phyloP scores from a whole-genome alignment of 106 monocot genomes.

The Xerophyta viscosa region DNA sequence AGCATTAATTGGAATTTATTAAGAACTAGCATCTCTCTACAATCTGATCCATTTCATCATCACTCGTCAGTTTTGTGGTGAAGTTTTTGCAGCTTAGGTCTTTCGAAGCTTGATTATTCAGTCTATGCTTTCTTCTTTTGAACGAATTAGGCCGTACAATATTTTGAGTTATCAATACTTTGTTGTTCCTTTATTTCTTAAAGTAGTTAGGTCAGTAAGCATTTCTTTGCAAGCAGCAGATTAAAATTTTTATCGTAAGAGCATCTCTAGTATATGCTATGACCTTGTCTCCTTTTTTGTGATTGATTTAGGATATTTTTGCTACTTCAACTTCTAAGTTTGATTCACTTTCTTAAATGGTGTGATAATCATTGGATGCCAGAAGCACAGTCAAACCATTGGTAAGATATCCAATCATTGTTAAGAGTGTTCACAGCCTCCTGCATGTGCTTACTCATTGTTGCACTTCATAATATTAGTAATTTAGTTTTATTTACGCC shows the following conservation, averaged over 20 bases:
- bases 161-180: too few species aligned
- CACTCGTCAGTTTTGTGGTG: too few species aligned
- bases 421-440: too few species aligned
- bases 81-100: too few species aligned
- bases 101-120: too few species aligned
- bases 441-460: too few species aligned
- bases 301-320: slow-evolving; percentile 51
- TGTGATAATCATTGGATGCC: slow-evolving; percentile 43
- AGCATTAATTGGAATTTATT: too few species aligned
- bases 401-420: slow-evolving; percentile 23
- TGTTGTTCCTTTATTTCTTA: not conserved
- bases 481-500: not conserved
- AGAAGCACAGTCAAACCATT: slow-evolving; percentile 26
- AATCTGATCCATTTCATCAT: too few species aligned
- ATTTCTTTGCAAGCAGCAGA: not conserved
- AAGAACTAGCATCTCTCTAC: too few species aligned
- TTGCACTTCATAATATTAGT: too few species aligned
- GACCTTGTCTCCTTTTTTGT: not conserved
- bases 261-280: not conserved
- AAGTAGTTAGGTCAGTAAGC: not conserved
- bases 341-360: slow-evolving; percentile 54
- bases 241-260: not conserved
- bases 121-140: not conserved
- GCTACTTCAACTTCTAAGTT: slow-evolving; percentile 65
- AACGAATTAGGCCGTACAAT: too few species aligned